These are phyloP conservation scores for Panicum hallii DNA, from an alignment of 202 grass and related monocot genomes.

Conservation along the genomic window DNA sequence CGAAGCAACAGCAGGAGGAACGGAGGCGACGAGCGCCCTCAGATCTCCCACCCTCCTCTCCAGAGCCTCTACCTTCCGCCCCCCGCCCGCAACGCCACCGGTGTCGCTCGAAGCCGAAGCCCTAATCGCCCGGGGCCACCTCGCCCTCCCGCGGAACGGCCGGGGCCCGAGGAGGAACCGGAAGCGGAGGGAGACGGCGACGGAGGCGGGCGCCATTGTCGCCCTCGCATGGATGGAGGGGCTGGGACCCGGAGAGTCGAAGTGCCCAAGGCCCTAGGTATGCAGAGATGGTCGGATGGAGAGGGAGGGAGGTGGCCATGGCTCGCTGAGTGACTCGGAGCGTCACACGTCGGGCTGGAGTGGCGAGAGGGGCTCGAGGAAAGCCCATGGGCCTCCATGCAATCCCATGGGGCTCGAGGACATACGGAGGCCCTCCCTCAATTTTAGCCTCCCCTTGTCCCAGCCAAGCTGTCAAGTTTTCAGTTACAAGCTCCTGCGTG, in stretches of 20 bases:
- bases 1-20: slow-evolving; percentile 49
- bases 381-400: background rate
- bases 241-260: background rate
- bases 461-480: no score
- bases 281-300: background rate
- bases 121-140: slow-evolving; percentile 43
- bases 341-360: background rate
- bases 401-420: no score
- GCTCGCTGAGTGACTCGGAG: background rate
- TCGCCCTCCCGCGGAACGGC: slow-evolving; percentile 20
- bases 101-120: slow-evolving; percentile 60
- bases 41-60: slow-evolving; percentile 60
- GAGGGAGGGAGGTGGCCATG: slow-evolving; percentile 11
- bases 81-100: slow-evolving; percentile 22
- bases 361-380: background rate
- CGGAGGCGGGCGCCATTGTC: slow-evolving; percentile 61
- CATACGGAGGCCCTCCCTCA: no score
- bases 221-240: slow-evolving; percentile 55
- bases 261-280: slow-evolving; percentile 11
- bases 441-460: no score
- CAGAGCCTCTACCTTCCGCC: slow-evolving; percentile 41
- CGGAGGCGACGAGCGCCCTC: slow-evolving; percentile 58
- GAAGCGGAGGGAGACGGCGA: slow-evolving; percentile 37
- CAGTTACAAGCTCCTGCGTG: no score
- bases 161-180: background rate